Evolutionary conservation across 441 rosid genomes (phyloP).

Genomic region (Pelargonium australe): DNA sequence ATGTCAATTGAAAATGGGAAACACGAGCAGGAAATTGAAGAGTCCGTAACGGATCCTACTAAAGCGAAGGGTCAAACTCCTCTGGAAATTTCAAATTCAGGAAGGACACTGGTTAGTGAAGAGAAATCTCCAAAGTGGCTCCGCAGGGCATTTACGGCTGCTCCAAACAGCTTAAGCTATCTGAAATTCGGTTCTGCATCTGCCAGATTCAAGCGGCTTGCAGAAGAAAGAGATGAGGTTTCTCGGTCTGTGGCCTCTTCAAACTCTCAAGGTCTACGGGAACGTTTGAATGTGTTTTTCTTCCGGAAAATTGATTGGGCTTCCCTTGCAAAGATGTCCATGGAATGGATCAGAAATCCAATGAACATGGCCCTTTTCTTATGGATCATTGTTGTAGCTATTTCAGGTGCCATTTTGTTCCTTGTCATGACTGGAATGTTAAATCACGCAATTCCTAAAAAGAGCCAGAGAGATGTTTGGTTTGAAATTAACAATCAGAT

Average conservation of each 20-base stretch:
- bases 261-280: slow-evolving; percentile 41
- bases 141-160: slow-evolving; percentile 18
- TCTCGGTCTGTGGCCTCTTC: slow-evolving; percentile 55
- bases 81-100: slow-evolving; percentile 39
- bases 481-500: slow-evolving; percentile 92
- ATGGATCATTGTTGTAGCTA: slow-evolving; percentile 64
- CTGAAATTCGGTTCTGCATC: slow-evolving; percentile 66
- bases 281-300: slow-evolving; percentile 47
- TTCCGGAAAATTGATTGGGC: slow-evolving; percentile 61
- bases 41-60: slow-evolving; percentile 23
- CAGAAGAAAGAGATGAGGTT: slow-evolving; percentile 51
- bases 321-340: slow-evolving; percentile 43
- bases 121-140: slow-evolving; percentile 29
- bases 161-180: slow-evolving; percentile 35
- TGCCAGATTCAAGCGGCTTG: slow-evolving; percentile 53
- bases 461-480: slow-evolving; percentile 71
- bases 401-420: slow-evolving; percentile 87
- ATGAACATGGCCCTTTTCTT: slow-evolving; percentile 70
- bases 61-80: slow-evolving; percentile 27
- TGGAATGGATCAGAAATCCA: slow-evolving; percentile 68
- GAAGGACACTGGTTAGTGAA: slow-evolving; percentile 34
- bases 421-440: slow-evolving; percentile 95
- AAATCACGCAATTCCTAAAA: slow-evolving; percentile 48
- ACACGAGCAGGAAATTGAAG: slow-evolving; percentile 37
- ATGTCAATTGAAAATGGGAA: slow-evolving; percentile 34